phyloP scores from a whole-genome alignment of 2,329 filamentous ascomycete genomes.

The Trichoderma endophyticum region DNA sequence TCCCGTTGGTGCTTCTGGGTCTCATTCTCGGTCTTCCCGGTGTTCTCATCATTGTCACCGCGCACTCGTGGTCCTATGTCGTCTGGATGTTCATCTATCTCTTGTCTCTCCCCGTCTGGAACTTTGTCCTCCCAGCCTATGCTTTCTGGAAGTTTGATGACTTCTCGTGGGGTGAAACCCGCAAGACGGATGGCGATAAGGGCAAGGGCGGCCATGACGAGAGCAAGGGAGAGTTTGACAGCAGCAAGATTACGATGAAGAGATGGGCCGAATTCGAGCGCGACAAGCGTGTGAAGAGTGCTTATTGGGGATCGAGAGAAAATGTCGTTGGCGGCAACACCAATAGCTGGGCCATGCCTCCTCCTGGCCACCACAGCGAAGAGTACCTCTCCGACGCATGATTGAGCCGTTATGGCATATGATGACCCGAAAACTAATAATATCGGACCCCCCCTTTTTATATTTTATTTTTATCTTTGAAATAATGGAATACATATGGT shows the following conservation, averaged over 20 bases:
- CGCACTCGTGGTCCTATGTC: constrained; percentile 88
- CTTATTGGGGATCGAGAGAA: constrained; percentile 53
- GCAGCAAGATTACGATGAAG: constrained; percentile 99
- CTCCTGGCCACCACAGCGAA: constrained; percentile 49
- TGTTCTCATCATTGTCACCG: constrained; percentile 86
- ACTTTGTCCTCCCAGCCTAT: constrained; percentile 90
- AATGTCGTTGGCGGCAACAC: constrained; percentile 42
- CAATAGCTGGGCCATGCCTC: constrained; percentile 43
- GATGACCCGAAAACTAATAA: neutral
- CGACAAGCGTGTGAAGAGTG: constrained; percentile 50
- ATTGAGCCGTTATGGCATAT: constrained; percentile 21
- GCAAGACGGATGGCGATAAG: constrained; percentile 89
- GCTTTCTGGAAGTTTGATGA: constrained; percentile 99
- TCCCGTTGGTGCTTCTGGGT: constrained; percentile 82
- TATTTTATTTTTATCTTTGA: constrained; percentile 9
- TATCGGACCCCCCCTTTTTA: neutral
- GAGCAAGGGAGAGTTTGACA: constrained; percentile 94
- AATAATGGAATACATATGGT: constrained; percentile 14
- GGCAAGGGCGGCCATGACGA: constrained; percentile 83
- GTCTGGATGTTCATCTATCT: constrained; percentile 98
- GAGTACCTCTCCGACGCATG: constrained; percentile 55
- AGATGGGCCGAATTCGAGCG: constrained; percentile 94
- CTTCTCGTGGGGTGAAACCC: constrained; percentile 98
- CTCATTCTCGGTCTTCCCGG: constrained; percentile 93
- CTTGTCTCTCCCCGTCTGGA: constrained; percentile 90